Evolutionary conservation across 169 alveolate species (phyloP), one percentile per base, ranked within the genome.

Genomic region (Cryptosporidium felis): DNA sequence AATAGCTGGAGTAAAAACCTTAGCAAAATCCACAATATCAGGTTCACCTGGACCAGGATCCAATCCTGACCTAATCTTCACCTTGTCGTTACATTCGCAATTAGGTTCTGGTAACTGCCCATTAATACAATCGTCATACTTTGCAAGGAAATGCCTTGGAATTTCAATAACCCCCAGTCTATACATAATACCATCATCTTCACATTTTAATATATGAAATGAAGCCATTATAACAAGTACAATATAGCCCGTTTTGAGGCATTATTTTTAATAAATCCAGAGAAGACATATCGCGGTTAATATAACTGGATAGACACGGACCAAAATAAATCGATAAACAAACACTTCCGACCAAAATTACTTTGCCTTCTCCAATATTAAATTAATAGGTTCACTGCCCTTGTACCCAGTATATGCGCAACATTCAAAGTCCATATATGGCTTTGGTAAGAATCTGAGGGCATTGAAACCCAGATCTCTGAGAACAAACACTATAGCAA

Each of bases 121-220:
- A n/a, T n/a, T n/a, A n/a, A n/a, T n/a, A n/a, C n/a, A n/a, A n/a
- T n/a, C n/a, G n/a, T n/a, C n/a, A 26, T 56, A 8, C 18, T 32
- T 36, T 38, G 49, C 26, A 51, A 40, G 34, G 56, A 10, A 74
- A 53, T 44, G 26, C 12, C 38, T 44, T 4, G 46, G 46, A 36
- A 74, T 18, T 30, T 21, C 67, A n/a, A 74, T 56, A 67, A 36
- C 41, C 38, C 85, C 85, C 14, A 40, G 18, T 74, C 85, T 47
- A 41, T 38, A 74, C 49, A 28, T 53, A 12, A 18, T 23, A 47
- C 30, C 67, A 10, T 30, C 16, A 6, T 8, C 23, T n/a, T 49
- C 16, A 6, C 45, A 49, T 18, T 21, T 51, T 16, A 74, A 74
- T 34, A 36, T 16, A 38, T 53, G 32, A 74, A 74, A 74, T 23